Evolutionary conservation across 148 eudicot species (phyloP).

Genomic region (Rhododendron mucronatum): DNA sequence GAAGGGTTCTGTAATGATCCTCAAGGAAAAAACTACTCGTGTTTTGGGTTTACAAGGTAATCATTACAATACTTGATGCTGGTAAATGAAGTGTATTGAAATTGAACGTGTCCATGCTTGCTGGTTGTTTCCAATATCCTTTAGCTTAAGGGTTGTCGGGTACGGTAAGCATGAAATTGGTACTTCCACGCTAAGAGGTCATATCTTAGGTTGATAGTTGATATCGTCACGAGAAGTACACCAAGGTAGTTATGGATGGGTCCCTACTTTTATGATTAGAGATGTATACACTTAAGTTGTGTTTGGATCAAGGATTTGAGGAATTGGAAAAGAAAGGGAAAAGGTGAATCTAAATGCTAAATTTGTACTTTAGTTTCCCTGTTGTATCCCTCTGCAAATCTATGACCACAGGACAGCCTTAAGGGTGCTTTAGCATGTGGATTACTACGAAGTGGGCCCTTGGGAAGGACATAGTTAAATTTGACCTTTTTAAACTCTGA

Average conservation of each 20-base stretch:
- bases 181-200: neutral
- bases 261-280: neutral
- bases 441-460: neutral
- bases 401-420: neutral
- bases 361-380: neutral
- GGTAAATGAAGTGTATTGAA: neutral
- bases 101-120: neutral
- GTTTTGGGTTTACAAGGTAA: neutral
- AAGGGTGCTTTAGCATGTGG: neutral
- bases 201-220: neutral
- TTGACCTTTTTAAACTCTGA: neutral
- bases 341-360: neutral
- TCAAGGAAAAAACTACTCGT: neutral
- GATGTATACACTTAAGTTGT: neutral
- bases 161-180: neutral
- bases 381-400: neutral
- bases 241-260: neutral
- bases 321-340: neutral
- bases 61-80: neutral
- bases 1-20: neutral
- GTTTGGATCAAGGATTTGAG: neutral
- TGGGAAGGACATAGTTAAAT: neutral
- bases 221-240: neutral
- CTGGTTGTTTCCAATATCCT: neutral
- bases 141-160: neutral